Conservation (phyloP, 129 eudicot genomes). For the Silybum marianum region DNA sequence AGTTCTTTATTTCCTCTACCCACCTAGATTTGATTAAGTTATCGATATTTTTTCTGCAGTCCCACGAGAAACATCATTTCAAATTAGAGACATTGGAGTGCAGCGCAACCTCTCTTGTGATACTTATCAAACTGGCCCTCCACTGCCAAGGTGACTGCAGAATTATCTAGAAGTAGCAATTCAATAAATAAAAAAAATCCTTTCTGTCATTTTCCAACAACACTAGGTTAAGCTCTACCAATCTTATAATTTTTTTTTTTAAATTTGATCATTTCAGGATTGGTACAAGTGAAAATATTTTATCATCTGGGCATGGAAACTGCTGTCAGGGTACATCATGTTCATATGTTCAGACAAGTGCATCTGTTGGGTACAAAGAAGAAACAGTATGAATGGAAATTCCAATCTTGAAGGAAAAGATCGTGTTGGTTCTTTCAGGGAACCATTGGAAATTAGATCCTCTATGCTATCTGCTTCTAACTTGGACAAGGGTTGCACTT, state of each 20-base stretch:
- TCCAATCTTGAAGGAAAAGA: conserved; percentile 26
- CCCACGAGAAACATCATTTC: conserved; percentile 32
- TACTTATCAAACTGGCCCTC: conserved; percentile 34
- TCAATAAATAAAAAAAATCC: background rate
- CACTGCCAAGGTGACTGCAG: conserved; percentile 46
- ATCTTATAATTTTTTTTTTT: background rate
- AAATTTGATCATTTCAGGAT: conserved; percentile 28
- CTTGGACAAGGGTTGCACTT: conserved; percentile 26
- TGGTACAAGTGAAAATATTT: conserved; percentile 35
- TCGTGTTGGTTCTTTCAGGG: conserved; percentile 24
- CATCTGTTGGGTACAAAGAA: conserved; percentile 35
- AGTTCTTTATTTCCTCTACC: background rate
- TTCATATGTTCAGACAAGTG: conserved; percentile 36
- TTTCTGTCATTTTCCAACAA: background rate
- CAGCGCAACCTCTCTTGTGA: conserved; percentile 22
- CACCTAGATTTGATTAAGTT: conserved; percentile 19
- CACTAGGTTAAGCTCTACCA: background rate
- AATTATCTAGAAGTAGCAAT: conserved; percentile 24
- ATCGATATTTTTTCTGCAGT: conserved; percentile 19
- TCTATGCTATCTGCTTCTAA: conserved; percentile 31
- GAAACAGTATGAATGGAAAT: conserved; percentile 18
- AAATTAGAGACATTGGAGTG: conserved; percentile 20
- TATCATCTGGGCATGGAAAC: conserved; percentile 27
- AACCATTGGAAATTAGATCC: conserved; percentile 29
- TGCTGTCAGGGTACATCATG: conserved; percentile 44